Base-by-base conservation (phyloP, 176 grass and related monocot genomes). In the Stipa capillata region DNA sequence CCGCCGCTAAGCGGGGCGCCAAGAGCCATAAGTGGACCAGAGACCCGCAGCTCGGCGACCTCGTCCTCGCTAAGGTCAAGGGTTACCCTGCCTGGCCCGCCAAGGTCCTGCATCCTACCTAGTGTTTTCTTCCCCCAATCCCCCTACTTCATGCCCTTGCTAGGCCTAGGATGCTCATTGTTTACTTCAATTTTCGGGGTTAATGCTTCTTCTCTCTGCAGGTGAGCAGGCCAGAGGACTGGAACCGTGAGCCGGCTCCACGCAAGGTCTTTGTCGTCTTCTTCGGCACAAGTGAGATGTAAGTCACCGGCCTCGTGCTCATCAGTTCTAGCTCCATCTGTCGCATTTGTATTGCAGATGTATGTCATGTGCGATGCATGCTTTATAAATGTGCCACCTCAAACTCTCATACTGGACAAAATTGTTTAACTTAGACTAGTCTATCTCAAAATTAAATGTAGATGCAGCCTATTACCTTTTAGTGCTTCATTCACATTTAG, bases 1-100 rank as follows among this genome's bases (percentile, higher is more conserved):
- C 90, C 54, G 89, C 82, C 71, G 79, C 65, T 18, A 89, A 54
- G 86, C 93, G 85, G 71, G 90, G 78, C 78, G 84, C 86, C 82
- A 91, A 79, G 89, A 79, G 66, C 67, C 59, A 42, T 34, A 93
- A 93, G 88, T 93, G 85, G 73, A 85, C 74, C 81, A 90, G 77
- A 62, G 80, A 89, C 31, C 89, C 93, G 17, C 88, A 80, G 69
- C 84, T 93, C 24, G 96, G 92, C 21, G 96, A 99, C 49, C 87
- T 99, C 57, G 96, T 99, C 69, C 84, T 99, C 77, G 92, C 96
- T 65, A 99, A 88, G 92, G 90, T 99, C 88, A 99, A 99, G 85
- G 96, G 96, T 0, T 99, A 91, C 90, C 96, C 96, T 10, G 6
- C 58, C 18, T 99, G 96, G 96, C 96, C 96, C 4, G 96, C 96